A percentile compares a stretch with the other conserved stretches of the same genome.
Evolutionary conservation across 1,139 yeast genomes (phyloP).

Genomic region (Yamadazyma atlantica): DNA sequence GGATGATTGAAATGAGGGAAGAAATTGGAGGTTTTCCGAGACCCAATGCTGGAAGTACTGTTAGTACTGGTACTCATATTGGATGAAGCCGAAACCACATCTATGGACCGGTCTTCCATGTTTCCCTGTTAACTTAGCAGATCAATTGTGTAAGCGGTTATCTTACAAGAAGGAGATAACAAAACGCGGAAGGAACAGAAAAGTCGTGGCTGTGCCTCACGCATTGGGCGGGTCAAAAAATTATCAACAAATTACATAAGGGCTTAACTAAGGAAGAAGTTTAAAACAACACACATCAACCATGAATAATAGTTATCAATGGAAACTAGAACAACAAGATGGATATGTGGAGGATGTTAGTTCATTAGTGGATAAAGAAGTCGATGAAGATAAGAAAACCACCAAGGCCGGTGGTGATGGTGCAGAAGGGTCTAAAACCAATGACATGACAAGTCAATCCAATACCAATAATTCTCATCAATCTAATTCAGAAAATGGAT

Average conservation of each 20-base stretch:
- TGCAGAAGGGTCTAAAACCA: neutral
- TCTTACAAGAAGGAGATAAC: no score
- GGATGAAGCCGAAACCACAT: conserved; percentile 5
- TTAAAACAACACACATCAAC: neutral
- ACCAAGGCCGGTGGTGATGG: neutral
- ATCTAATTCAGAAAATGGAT: no score
- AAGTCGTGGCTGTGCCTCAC: neutral
- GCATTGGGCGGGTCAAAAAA: neutral
- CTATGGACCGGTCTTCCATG: conserved; percentile 8
- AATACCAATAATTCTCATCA: neutral
- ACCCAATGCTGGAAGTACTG: conserved; percentile 10
- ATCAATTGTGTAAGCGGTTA: no score
- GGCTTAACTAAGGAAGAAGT: conserved; percentile 1
- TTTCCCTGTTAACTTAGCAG: no score
- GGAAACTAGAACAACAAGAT: neutral
- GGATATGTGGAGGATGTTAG: neutral
- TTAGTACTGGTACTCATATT: conserved; percentile 7
- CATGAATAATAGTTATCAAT: neutral
- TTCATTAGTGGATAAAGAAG: neutral
- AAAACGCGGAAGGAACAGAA: no score
- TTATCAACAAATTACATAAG: conserved; percentile 1
- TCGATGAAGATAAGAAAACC: neutral
- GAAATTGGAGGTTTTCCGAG: conserved; percentile 19
- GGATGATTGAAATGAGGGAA: conserved; percentile 11
- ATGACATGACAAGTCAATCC: neutral